Base-by-base conservation (phyloP, 192 early-diverging fungal species). In the Entomortierella chlamydospora region DNA sequence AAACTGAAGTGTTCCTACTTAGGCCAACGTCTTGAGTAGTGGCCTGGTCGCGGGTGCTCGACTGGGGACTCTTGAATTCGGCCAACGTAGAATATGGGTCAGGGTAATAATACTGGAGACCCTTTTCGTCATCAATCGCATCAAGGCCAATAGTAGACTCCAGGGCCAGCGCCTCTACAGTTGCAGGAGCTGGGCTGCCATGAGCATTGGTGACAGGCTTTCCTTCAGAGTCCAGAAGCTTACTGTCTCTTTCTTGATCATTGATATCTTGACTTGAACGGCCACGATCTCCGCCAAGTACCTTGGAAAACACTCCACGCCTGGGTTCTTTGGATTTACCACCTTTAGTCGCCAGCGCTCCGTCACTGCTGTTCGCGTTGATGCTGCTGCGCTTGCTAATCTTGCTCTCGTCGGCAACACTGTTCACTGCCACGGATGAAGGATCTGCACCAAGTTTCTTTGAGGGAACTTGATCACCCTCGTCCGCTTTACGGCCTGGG, bases 101-200 rank as follows among this genome's bases (percentile, higher is more conserved):
- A 2, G 73, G 61, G 41, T 78, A 78, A 26, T 64, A 69, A 43
- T 78, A 78, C 56, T 73, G 71, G 1, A 73, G 41, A 53, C 52
- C 55, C 50, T 51, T 69, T 25, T 64, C 66, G 23, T 74, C 64
- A 43, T 61, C 72, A 29, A 60, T 51, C 0, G 64, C 43, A 0
- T 69, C 49, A 20, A 68, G 50, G 13, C 55, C 29, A 34, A 64
- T 43, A 11, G 49, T 56, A 0, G 73, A 64, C 0, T 53, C 54
- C 12, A 51, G 17, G 5, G 73, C 50, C 28, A 78, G 37, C 2
- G 60, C 67, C 42, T 78, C 66, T 0, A 78, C 67, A 12, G 73
- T 63, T 20, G 61, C 61, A 10, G 73, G 73, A 7, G 26, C 31
- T 7, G 47, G 9, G 12, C 22, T 20, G 0, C 13, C 47, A 12